Evolutionary conservation across 225 moss, liverwort and hornwort genomes (phyloP).

Genomic region (Polytrichum formosum): DNA sequence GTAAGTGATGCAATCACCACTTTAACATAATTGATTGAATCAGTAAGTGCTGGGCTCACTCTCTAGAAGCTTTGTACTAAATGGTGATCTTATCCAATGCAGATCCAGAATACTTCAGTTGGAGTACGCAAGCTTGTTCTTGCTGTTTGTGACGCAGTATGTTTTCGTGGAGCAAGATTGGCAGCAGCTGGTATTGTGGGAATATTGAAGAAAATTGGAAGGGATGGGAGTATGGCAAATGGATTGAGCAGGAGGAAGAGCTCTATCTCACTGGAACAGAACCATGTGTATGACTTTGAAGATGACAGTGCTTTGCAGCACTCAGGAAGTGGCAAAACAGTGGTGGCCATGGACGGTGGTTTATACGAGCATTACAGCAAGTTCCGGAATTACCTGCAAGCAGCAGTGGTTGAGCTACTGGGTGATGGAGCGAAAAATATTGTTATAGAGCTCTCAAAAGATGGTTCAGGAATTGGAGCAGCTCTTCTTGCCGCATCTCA

Average conservation of each 20-base stretch:
- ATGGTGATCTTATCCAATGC: constrained; percentile 10
- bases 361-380: constrained; percentile 82
- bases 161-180: constrained; percentile 83
- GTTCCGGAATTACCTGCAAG: constrained; percentile 78
- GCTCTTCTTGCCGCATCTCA: constrained; percentile 88
- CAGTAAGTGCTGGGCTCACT: too few species aligned
- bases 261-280: constrained; percentile 16
- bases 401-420: constrained; percentile 69
- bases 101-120: constrained; percentile 71
- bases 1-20: constrained; percentile 32
- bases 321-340: constrained; percentile 50
- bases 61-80: not conserved
- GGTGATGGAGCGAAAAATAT: constrained; percentile 65
- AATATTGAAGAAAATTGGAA: constrained; percentile 86
- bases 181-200: constrained; percentile 95
- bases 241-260: constrained; percentile 19
- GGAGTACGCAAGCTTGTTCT: constrained; percentile 71
- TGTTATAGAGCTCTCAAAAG: constrained; percentile 81
- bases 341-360: constrained; percentile 92
- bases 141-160: constrained; percentile 71
- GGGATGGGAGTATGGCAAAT: constrained; percentile 49
- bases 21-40: too few species aligned
- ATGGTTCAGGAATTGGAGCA: constrained; percentile 95
- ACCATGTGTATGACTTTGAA: constrained; percentile 30
- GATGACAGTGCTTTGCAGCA: constrained; percentile 15